phyloP scores from a whole-genome alignment of 768 basidiomycete species.

The Collybiopsis luxurians region DNA sequence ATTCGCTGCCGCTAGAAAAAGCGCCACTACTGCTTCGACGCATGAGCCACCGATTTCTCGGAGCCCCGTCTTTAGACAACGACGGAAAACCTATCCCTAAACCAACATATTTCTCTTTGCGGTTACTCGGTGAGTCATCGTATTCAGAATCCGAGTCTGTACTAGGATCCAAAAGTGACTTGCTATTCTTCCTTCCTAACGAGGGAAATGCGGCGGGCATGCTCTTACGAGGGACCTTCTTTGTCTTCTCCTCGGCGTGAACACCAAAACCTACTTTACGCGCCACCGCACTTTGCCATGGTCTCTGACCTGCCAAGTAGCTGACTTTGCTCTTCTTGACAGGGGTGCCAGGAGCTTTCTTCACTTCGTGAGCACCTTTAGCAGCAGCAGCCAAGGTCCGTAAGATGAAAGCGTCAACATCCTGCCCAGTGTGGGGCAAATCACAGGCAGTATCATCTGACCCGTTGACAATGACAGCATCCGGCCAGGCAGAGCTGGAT shows the following conservation, averaged over 20 bases:
- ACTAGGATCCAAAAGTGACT: conserved; percentile 33
- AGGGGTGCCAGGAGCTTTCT: conserved; percentile 76
- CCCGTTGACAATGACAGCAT: conserved; percentile 39
- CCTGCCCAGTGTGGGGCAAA: conserved; percentile 24
- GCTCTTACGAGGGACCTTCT: conserved; percentile 65
- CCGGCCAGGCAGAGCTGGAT: conserved; percentile 61
- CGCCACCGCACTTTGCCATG: conserved; percentile 81
- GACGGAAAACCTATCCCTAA: conserved; percentile 65
- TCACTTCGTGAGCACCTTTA: conserved; percentile 43
- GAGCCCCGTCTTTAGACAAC: conserved; percentile 23
- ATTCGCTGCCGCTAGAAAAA: conserved; percentile 75
- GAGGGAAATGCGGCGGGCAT: conserved; percentile 69
- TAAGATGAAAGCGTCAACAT: conserved; percentile 71
- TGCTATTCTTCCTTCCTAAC: conserved; percentile 28
- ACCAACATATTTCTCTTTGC: conserved; percentile 55
- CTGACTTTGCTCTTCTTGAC: conserved; percentile 72
- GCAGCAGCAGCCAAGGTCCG: conserved; percentile 60
- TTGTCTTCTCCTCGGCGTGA: conserved; percentile 41
- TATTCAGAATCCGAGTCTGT: conserved; percentile 65
- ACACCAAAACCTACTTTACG: conserved; percentile 53
- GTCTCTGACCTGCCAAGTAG: conserved; percentile 54
- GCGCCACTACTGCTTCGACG: conserved; percentile 80
- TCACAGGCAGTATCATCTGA: conserved; percentile 19
- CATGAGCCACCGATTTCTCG: conserved; percentile 60
- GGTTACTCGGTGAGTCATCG: conserved; percentile 61